These are phyloP conservation scores for Monosporozyma servazzii DNA, from an alignment of 805 yeast genomes.

Conservation along the genomic window DNA sequence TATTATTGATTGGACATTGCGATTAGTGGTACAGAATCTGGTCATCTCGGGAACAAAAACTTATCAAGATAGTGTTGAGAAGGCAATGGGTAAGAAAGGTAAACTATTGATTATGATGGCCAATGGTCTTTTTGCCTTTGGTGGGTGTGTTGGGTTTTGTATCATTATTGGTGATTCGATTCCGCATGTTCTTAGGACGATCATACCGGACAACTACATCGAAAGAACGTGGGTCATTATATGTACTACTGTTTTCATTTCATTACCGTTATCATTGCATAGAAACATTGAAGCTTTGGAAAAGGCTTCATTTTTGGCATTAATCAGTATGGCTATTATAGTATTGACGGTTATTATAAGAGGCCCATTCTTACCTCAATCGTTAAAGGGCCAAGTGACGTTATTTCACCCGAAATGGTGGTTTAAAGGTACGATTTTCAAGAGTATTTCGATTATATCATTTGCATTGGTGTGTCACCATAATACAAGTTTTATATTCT, in stretches of 20 bases:
- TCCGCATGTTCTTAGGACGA: slow-evolving; percentile 72
- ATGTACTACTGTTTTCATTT: slow-evolving; percentile 58
- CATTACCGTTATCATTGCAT: slow-evolving; percentile 75
- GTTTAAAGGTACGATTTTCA: slow-evolving; percentile 36
- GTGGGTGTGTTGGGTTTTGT: slow-evolving; percentile 90
- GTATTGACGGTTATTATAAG: slow-evolving; percentile 62
- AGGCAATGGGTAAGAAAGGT: slow-evolving; percentile 71
- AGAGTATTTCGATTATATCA: slow-evolving; percentile 88
- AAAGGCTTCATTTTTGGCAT: slow-evolving; percentile 77
- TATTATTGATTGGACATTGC: slow-evolving; percentile 80
- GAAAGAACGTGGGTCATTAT: slow-evolving; percentile 60
- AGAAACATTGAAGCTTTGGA: slow-evolving; percentile 79
- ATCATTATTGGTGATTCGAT: slow-evolving; percentile 92
- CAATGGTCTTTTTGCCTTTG: slow-evolving; percentile 85
- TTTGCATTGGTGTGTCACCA: slow-evolving; percentile 96
- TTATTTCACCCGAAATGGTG: slow-evolving; percentile 3
- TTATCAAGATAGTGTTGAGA: slow-evolving; percentile 76
- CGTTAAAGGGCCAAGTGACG: slow-evolving; percentile 35
- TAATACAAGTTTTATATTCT: slow-evolving; percentile 82
- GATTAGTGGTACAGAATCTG: slow-evolving; percentile 74
- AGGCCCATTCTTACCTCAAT: slow-evolving; percentile 53
- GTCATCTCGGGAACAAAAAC: slow-evolving; percentile 66
- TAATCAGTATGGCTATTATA: slow-evolving; percentile 74
- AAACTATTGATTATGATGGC: slow-evolving; percentile 57
- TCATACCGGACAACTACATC: slow-evolving; percentile 34